Evolutionary conservation across 371 early-diverging fungal species (phyloP), one percentile per base, ranked within the genome.

Genomic region (Syncephalastrum monosporum): DNA sequence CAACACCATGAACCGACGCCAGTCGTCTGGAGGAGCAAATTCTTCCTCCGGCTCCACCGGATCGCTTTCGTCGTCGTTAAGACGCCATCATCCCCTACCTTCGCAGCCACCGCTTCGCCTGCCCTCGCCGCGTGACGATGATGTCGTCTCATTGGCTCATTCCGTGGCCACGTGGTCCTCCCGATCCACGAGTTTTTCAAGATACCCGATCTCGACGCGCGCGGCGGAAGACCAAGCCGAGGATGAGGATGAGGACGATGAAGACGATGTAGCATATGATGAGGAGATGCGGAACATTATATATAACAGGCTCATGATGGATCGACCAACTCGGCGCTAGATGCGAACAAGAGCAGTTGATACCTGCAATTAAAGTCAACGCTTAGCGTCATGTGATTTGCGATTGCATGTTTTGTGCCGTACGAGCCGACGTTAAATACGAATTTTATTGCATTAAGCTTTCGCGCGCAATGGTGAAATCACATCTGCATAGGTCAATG

Each of bases 221-320:
- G 3, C 17, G 42, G 17, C 33, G 7, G 50, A 53, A 12, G 47
- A 55, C 7, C 61, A 59, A 24, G 52, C 52, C 16, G 60, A 55
- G 33, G 44, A 53, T 13, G 21, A 53, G 13, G 19, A 45, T 1
- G 19, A 52, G 33, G 61, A 65, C 29, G 58, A 61, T n/a, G 57
- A 46, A 15, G 24, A 54, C n/a, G 48, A 53, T 46, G 53, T 58
- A 5, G 63, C 59, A 33, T 67, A 73, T 51, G 70, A 73, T 47
- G 65, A 67, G 42, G 61, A 67, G 27, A 64, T 73, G 19, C 56
- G 68, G 23, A 44, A 67, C 17, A 59, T 65, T n/a, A 73, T 70
- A 41, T 73, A 67, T 38, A 60, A 64, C 17, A 38, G 70, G 5
- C 56, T 70, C 2, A 65, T 67, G 67, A 55, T 45, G 45, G 63